Base-by-base conservation (phyloP, 2,329 filamentous ascomycete genomes). In the Ilyonectria robusta region DNA sequence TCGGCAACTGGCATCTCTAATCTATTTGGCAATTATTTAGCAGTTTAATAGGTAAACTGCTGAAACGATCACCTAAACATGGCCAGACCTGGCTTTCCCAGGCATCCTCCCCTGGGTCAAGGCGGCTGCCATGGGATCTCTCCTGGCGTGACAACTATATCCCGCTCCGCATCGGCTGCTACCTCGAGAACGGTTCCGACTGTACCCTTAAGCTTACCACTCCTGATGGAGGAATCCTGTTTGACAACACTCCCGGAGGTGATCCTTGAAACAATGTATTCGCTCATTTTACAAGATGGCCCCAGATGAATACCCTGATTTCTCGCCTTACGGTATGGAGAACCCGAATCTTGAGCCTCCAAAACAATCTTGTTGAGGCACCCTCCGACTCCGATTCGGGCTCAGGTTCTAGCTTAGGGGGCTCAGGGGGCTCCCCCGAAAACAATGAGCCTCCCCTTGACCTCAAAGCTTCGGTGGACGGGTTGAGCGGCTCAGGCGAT, bases 81-180 rank as follows among this genome's bases (percentile, higher is more conserved):
- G 65, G 26, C 40, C 15, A 61, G 54, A 60, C 51, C 62, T 23
- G 53, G 61, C 29, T 61, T 51, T n/a, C 21, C 56, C 11, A 31
- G 59, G 69, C 53, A 48, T 67, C 56, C 44, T 65, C 60, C 53
- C 59, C 44, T 63, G 67, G 69, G 62, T 60, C 15, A 67, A 60
- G 31, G 44, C 55, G 17, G 67, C 54, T 50, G 64, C 61, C 53
- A 37, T 72, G 29, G 60, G 53, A 2, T 63, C 67, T 11, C 68
- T 74, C 54, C 19, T 74, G 53, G 62, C 61, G 40, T 19, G 37
- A 53, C 11, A 21, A 53, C 11, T 60, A 44, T 23, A 7, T 60
- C 6, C 47, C 58, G 17, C 53, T 60, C 11, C 58, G 58, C 7
- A 44, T 60, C 37, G 44, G 54, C 26, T 60, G 48, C 48, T 53